A percentile compares a stretch with the other conserved stretches of the same genome.
Evolutionary conservation across 2,329 filamentous ascomycete genomes (phyloP).

Genomic region (Ophiostoma ulmi): DNA sequence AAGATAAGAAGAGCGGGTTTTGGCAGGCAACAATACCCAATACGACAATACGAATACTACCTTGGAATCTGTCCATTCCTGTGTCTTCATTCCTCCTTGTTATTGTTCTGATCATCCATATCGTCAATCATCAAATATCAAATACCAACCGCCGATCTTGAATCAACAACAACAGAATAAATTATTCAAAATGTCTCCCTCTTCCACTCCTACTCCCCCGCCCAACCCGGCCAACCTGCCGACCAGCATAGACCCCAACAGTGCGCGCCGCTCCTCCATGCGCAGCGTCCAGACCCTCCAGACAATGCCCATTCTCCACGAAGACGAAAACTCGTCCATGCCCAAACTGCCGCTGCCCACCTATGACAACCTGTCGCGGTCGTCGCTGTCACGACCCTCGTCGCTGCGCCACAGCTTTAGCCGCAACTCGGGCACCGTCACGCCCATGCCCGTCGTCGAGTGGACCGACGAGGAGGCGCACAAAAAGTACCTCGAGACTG

Average conservation of each 20-base stretch:
- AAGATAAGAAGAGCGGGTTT: not conserved
- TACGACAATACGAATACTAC: constrained; percentile 12
- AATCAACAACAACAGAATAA: not conserved
- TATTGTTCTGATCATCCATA: not conserved
- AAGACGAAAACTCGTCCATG: constrained; percentile 7
- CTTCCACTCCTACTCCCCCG: not conserved
- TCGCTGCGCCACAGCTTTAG: not conserved
- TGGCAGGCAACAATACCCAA: not conserved
- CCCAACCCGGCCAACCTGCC: constrained; percentile 2
- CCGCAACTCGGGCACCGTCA: constrained; percentile 1
- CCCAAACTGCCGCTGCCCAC: constrained; percentile 9
- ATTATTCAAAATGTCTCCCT: not conserved
- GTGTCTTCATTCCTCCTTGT: not conserved
- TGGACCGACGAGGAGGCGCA: constrained; percentile 6
- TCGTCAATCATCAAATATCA: not conserved
- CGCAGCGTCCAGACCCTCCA: constrained; percentile 9
- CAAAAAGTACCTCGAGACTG: constrained; percentile 12
- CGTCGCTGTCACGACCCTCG: constrained; percentile 13
- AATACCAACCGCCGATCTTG: no score
- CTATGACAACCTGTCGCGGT: constrained; percentile 15
- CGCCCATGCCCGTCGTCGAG: not conserved
- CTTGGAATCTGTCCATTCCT: not conserved
- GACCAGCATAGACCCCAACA: not conserved
- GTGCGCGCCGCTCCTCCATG: not conserved
- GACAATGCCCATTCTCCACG: constrained; percentile 3